Evolutionary conservation across 345 rosid species (phyloP), one percentile per base, ranked within the genome.

Genomic region (Citrus cavaleriei): DNA sequence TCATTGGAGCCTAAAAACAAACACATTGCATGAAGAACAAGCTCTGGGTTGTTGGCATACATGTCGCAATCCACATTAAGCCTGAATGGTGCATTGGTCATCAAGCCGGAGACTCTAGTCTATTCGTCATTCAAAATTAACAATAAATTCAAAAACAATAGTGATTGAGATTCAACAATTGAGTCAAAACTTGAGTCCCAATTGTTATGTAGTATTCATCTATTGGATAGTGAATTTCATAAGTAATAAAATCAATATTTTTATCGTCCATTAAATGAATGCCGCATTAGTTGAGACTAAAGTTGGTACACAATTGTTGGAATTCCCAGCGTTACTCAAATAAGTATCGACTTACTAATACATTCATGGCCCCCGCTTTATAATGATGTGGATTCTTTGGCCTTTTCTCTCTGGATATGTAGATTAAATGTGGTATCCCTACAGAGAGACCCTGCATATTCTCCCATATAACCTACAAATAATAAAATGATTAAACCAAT

Each of bases 291-390:
- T 46, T 46, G 13, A 0, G 3, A 46, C 14, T 46, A 9, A 3
- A 13, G 0, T 46, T 13, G 2, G 49, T 42, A 10, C 5, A 12
- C 51, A 42, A 12, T 42, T 46, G 4, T 46, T 46, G 0, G 5
- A 46, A 46, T 46, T 13, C 18, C 5, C 0, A 46, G 5, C 18
- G 14, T 3, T 46, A 46, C 16, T 46, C 51, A 46, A 46, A 3
- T 46, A 46, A 12, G 18, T 46, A 13, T 12, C 16, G 1, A 25
- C 84, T 79, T 83, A 91, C 97, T 27, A 91, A 80, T 21, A 87
- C 88, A 72, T 94, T 94, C 98, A 93, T 90, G 61, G 97, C 97
- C 22, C 95, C 93, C 1, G 92, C 94, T 83, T 91, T 94, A 84
- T 85, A 87, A 70, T 87, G 86, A 73, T 94, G 97, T 3, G 83